Percentiles rank a stretch among this genome's conserved stretches.
These are phyloP conservation scores for Raphanus sativus DNA, from an alignment of 345 rosid species.

Conservation along the genomic window DNA sequence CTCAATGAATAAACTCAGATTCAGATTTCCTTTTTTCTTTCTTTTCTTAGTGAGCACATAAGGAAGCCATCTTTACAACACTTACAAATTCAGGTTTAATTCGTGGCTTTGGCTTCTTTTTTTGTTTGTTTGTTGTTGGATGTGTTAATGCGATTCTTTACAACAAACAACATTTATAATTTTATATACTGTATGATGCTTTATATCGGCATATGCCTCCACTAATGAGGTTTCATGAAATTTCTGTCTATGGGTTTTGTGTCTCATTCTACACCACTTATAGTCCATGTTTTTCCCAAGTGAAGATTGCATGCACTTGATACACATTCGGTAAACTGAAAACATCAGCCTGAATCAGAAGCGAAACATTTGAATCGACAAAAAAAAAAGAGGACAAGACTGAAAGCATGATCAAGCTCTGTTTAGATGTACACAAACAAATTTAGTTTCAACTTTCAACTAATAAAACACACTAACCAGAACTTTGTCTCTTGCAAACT, in stretches of 20 bases:
- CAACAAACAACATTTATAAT: background rate
- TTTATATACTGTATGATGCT: background rate
- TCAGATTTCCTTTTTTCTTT: conserved; percentile 21
- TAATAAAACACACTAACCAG: too few species aligned
- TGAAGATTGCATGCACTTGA: background rate
- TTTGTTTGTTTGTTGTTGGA: too few species aligned
- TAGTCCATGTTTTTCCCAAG: background rate
- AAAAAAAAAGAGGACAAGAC: background rate
- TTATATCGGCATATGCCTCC: background rate
- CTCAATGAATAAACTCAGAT: conserved; percentile 32
- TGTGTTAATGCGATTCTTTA: background rate
- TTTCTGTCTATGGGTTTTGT: background rate
- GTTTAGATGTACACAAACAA: background rate
- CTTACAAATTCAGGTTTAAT: too few species aligned
- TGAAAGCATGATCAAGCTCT: background rate
- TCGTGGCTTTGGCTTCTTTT: too few species aligned
- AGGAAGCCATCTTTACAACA: too few species aligned
- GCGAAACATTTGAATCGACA: background rate
- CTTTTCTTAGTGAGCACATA: conserved; percentile 10
- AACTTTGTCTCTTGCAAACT: too few species aligned
- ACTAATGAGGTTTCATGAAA: background rate
- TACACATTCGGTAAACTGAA: background rate
- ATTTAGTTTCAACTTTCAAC: too few species aligned
- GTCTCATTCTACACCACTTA: background rate
- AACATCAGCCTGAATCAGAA: background rate